Evolutionary conservation across 2,329 filamentous ascomycete genomes (phyloP).

Genomic region (Calonectria pseudoreteaudii): DNA sequence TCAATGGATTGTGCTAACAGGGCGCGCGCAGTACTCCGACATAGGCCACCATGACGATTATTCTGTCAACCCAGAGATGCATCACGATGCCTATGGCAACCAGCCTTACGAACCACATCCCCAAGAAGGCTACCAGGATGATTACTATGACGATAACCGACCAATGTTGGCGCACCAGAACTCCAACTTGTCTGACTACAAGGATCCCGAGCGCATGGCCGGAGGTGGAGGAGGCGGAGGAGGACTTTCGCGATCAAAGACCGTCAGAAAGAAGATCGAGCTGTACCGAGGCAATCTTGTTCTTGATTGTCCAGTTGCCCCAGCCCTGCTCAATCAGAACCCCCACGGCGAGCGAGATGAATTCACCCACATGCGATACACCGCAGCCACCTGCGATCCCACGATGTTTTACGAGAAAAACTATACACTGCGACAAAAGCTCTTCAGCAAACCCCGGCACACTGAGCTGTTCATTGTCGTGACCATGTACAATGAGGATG

Average conservation of each 20-base stretch:
- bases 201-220: constrained; percentile 52
- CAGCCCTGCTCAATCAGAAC: constrained; percentile 86
- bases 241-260: constrained; percentile 90
- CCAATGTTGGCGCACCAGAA: constrained; percentile 81
- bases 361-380: constrained; percentile 92
- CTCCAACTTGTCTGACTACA: constrained; percentile 56
- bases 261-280: constrained; percentile 92
- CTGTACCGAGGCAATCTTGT: constrained; percentile 97
- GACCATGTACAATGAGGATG: constrained; percentile 99
- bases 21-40: constrained; percentile 59
- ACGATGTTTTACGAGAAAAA: constrained; percentile 87
- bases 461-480: constrained; percentile 97
- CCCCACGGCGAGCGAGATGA: constrained; percentile 94
- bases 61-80: constrained; percentile 82
- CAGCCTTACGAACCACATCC: constrained; percentile 81
- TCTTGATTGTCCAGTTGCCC: constrained; percentile 94
- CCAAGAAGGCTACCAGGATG: constrained; percentile 72
- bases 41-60: constrained; percentile 70
- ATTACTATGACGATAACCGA: constrained; percentile 77
- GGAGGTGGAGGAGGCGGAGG: constrained; percentile 40
- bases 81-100: constrained; percentile 89
- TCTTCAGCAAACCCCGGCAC: constrained; percentile 92
- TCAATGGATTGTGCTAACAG: constrained; percentile 20
- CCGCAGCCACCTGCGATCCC: constrained; percentile 94
- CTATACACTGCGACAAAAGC: constrained; percentile 89